Percentiles rank a stretch among this genome's conserved stretches.
Evolutionary conservation across 805 yeast species (phyloP).

Genomic region (Lipomyces yamanashiensis): DNA sequence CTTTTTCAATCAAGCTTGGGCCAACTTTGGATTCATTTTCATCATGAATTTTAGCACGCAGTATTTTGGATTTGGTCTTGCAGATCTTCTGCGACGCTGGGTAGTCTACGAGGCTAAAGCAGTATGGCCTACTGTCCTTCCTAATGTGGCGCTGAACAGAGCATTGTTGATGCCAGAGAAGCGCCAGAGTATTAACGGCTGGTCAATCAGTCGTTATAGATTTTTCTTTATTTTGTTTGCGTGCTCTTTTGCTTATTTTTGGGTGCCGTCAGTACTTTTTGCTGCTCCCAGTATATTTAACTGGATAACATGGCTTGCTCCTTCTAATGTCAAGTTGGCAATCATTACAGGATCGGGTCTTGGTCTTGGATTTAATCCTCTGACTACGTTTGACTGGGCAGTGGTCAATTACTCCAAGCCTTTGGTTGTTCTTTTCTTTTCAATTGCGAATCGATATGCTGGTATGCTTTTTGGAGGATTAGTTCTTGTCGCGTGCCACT

Average conservation of each 20-base stretch:
- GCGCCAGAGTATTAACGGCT: slow-evolving; percentile 54
- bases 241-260: slow-evolving; percentile 59
- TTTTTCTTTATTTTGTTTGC: slow-evolving; percentile 54
- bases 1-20: slow-evolving; percentile 40
- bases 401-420: slow-evolving; percentile 56
- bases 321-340: slow-evolving; percentile 54
- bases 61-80: slow-evolving; percentile 70
- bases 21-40: slow-evolving; percentile 58
- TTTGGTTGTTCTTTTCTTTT: slow-evolving; percentile 60
- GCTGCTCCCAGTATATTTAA: slow-evolving; percentile 69
- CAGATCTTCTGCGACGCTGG: slow-evolving; percentile 64
- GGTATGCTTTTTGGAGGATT: slow-evolving; percentile 43
- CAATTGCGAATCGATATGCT: slow-evolving; percentile 49
- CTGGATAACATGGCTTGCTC: slow-evolving; percentile 52
- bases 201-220: slow-evolving; percentile 59
- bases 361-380: slow-evolving; percentile 55
- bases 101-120: slow-evolving; percentile 48
- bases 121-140: slow-evolving; percentile 69
- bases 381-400: slow-evolving; percentile 52
- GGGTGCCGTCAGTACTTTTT: slow-evolving; percentile 47
- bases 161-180: slow-evolving; percentile 49
- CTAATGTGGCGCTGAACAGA: slow-evolving; percentile 58
- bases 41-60: slow-evolving; percentile 59
- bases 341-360: slow-evolving; percentile 59
- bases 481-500: slow-evolving; percentile 49